Evolutionary conservation across 2,329 filamentous ascomycete genomes (phyloP), one percentile per base, ranked within the genome.

Genomic region (Lachnellula arida): DNA sequence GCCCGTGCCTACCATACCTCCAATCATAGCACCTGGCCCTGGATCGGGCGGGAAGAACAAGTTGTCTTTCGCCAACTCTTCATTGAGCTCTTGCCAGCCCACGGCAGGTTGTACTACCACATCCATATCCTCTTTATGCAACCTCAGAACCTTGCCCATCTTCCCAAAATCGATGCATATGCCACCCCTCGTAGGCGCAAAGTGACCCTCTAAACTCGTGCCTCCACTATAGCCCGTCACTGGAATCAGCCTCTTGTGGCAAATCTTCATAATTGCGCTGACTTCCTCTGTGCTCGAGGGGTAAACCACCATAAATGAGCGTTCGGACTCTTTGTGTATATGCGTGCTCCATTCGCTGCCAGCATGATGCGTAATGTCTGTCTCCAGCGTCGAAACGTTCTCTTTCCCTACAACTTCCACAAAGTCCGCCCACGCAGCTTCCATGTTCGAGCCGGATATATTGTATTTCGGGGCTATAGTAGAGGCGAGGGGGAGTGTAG

Each of bases 41-140:
- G 91, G 91, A 71, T 96, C 91, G 0, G 91, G 91, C 22, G 91
- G 91, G 74, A 96, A 96, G 78, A 96, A 96, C 3, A 97, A 80
- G 28, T 87, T 88, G 57, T 90, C 78, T 49, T 84, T 78, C 6
- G 76, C 78, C 17, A 97, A 79, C 60, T 87, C 78, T 66, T 94
- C 89, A 68, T 96, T 96, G 40, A 97, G 76, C 8, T 80, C 70
- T 74, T 96, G 89, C 91, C 91, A 97, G 12, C 90, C 89, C 9
- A 96, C 82, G 2, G 89, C 91, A 5, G 88, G 87, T 72, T 91
- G 88, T 19, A 91, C 87, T 6, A 89, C 80, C 14, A 88, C 86
- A 70, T 91, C 88, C 58, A 91, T 74, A 67, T 91, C 88, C 2
- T 87, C 84, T 72, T 88, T 86, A 75, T 96, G 87, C 63, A 97